A percentile compares a stretch with the other conserved stretches of the same genome.
Evolutionary conservation across 805 yeast genomes (phyloP).

Genomic region (Starmerella bombi): DNA sequence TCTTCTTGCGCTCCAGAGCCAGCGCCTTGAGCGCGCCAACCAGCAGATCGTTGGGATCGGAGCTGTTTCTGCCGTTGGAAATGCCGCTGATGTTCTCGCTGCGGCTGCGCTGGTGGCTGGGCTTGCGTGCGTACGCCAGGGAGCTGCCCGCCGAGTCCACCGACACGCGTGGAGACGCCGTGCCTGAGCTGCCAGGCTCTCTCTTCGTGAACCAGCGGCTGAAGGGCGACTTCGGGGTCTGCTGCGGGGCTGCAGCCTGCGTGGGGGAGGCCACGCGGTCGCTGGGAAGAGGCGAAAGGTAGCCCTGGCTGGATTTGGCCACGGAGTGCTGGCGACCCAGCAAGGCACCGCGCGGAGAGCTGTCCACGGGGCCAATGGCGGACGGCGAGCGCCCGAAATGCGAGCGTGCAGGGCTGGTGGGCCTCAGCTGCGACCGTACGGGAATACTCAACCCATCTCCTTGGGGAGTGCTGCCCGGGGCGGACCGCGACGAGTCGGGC

Average conservation of each 20-base stretch:
- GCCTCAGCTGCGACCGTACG: slow-evolving; percentile 15
- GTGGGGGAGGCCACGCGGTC: slow-evolving; percentile 5
- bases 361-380: neutral
- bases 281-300: neutral
- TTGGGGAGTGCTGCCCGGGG: neutral
- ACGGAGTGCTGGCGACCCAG: no score
- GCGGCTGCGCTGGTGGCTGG: slow-evolving; percentile 17
- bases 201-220: slow-evolving; percentile 7
- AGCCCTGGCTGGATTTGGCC: neutral
- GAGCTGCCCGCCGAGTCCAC: slow-evolving; percentile 1
- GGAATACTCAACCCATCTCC: slow-evolving; percentile 8
- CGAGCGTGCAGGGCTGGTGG: slow-evolving; percentile 10
- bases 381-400: neutral
- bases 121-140: neutral
- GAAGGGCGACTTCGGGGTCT: slow-evolving; percentile 9
- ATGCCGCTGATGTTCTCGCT: slow-evolving; percentile 12
- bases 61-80: neutral
- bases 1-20: slow-evolving; percentile 17
- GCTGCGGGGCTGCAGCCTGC: slow-evolving; percentile 9
- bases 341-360: neutral
- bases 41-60: neutral
- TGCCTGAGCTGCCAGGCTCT: slow-evolving; percentile 2
- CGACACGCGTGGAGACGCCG: neutral
- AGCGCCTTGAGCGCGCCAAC: neutral
- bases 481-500: neutral